phyloP scores from a whole-genome alignment of 352 stramenopile genomes.

The Globisporangium spinosum region DNA sequence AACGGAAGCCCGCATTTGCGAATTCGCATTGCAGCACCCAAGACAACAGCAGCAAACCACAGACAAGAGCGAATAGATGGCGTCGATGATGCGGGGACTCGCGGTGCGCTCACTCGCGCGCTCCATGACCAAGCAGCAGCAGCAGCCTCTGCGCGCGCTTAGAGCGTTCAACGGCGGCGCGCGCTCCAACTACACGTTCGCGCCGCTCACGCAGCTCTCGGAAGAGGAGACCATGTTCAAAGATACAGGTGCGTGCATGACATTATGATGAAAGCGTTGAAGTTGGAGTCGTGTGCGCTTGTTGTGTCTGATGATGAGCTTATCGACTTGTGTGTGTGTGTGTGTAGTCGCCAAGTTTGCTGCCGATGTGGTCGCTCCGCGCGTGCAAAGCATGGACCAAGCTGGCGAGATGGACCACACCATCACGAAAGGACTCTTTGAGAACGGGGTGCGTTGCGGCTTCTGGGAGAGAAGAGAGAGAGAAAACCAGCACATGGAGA shows the following conservation, averaged over 20 bases:
- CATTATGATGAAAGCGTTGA: neutral
- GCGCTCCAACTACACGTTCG: constrained; percentile 25
- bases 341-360: constrained; percentile 78
- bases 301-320: neutral
- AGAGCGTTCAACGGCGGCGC: neutral
- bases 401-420: constrained; percentile 87
- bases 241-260: constrained; percentile 30
- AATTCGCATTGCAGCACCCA: neutral
- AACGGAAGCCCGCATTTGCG: constrained; percentile 3
- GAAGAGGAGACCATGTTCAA: constrained; percentile 75
- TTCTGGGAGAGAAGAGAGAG: neutral
- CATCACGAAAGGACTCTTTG: constrained; percentile 91
- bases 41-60: neutral
- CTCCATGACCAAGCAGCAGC: constrained; percentile 5
- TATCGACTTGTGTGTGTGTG: neutral
- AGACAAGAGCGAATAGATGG: constrained; percentile 1
- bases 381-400: constrained; percentile 92
- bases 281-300: neutral
- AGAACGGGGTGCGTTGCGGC: constrained; percentile 62
- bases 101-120: constrained; percentile 1
- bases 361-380: constrained; percentile 76
- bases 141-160: neutral
- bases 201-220: constrained; percentile 52
- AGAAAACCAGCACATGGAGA: neutral
- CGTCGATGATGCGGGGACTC: constrained; percentile 11